Percentiles rank a stretch among this genome's conserved stretches.
These are phyloP conservation scores for Globisporangium acanthophoron DNA, from an alignment of 352 stramenopile genomes.

Conservation along the genomic window DNA sequence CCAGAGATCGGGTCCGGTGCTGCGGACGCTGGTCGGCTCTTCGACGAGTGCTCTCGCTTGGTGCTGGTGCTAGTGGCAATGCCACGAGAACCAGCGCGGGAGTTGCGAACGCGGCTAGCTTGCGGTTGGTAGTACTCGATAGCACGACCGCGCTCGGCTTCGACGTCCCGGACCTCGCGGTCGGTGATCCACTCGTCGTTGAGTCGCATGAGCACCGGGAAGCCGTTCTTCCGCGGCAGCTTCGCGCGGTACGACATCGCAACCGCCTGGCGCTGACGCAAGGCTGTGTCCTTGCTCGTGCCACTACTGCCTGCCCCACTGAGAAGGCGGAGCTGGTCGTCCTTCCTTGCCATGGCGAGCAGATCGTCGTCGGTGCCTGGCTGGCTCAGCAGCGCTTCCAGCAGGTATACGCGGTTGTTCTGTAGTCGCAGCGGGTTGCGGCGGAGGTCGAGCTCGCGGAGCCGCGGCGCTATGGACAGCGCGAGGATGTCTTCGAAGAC, in stretches of 20 bases:
- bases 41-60: not conserved
- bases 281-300: too few relatives aligned
- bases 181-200: conserved; percentile 64
- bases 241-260: conserved; percentile 29
- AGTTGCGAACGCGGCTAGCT: not conserved
- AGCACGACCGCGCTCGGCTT: conserved; percentile 33
- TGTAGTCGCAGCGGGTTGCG: conserved; percentile 56
- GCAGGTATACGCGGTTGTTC: conserved; percentile 63
- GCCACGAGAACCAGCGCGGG: not conserved
- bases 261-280: not conserved
- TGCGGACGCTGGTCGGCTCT: not conserved
- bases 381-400: conserved; percentile 47
- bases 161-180: conserved; percentile 37
- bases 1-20: not conserved
- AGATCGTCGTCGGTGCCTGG: conserved; percentile 23
- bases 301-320: not conserved
- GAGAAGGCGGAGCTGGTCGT: conserved; percentile 25
- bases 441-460: conserved; percentile 50
- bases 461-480: conserved; percentile 29
- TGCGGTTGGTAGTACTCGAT: conserved; percentile 39
- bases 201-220: conserved; percentile 59
- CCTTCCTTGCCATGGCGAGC: conserved; percentile 34
- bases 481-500: conserved; percentile 61
- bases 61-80: not conserved
- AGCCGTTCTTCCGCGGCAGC: conserved; percentile 43